Base-by-base conservation (phyloP, 1,284 basidiomycete species). In the Ceratobasidium sp. region DNA sequence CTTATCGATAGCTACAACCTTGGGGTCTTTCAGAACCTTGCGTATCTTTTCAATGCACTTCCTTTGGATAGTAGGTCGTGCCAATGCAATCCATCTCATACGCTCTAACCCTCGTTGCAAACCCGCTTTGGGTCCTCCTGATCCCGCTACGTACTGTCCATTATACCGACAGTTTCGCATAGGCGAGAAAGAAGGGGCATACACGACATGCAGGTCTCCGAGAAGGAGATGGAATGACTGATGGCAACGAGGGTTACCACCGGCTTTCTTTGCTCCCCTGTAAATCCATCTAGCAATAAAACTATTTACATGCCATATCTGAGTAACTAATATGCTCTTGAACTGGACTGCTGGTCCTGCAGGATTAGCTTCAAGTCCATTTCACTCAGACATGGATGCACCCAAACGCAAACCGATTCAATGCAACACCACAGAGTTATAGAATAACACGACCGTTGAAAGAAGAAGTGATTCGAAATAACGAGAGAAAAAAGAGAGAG, bases 1-100 rank as follows among this genome's bases (percentile, higher is more conserved):
- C 99, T 98, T 82, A 87, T 95, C 23, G 99, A 99, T 82, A 96
- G 94, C 7, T 99, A 96, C 83, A 93, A 99, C 83, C 86, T 98
- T 6, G 97, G 97, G 87, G 90, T 83, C 79, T 88, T 84, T 38
- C 78, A 88, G 79, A 99, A 99, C 83, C 85, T 99, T 5, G 84
- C 90, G 80, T 83, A 96, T 38, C 98, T 98, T 84, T 98, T 99
- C 87, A 98, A 98, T 81, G 82, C 97, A 46, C 94, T 95, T 14
- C 86, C 88, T 88, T 88, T 30, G 92, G 93, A 85, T 95, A 96
- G 94, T 97, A 83, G 81, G 94, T 12, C 1, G 27, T 33, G 27
- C 44, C 77, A 30, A 62, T 73, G 57, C 73, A 68, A 35, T 78
- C 77, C n/a, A 8, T 35, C 38, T 64, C 38, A 66, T 62, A 55